phyloP scores from a whole-genome alignment of 495 filamentous ascomycete genomes.

The Penicillium robsamsonii region DNA sequence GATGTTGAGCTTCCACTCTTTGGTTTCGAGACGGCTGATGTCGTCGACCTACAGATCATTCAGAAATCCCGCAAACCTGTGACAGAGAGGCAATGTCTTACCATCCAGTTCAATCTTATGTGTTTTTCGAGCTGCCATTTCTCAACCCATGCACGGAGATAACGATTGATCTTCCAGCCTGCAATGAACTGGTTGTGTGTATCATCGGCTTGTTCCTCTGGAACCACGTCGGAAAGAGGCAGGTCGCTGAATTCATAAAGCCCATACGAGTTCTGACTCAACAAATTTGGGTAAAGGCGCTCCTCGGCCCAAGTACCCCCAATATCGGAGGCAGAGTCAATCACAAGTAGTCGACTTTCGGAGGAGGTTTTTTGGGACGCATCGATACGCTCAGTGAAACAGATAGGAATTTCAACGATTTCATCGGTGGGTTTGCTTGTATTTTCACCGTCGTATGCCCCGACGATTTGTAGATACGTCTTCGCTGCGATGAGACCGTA shows the following conservation, averaged over 20 bases:
- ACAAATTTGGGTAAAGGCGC: constrained; percentile 54
- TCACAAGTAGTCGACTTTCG: constrained; percentile 31
- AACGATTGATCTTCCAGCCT: constrained; percentile 59
- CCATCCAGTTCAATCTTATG: constrained; percentile 53
- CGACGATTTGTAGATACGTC: constrained; percentile 52
- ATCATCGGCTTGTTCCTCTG: constrained; percentile 37
- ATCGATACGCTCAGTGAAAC: constrained; percentile 6
- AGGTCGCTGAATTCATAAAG: constrained; percentile 54
- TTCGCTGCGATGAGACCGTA: constrained; percentile 58
- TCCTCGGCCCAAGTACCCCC: constrained; percentile 65
- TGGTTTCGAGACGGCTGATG: constrained; percentile 25
- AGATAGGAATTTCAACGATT: constrained; percentile 2
- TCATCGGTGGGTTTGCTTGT: not conserved
- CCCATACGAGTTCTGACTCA: constrained; percentile 36
- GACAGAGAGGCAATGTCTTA: constrained; percentile 22
- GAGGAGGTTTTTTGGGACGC: constrained; percentile 22
- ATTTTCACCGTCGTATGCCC: constrained; percentile 12
- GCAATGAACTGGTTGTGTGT: constrained; percentile 56
- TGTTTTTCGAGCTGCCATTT: constrained; percentile 54
- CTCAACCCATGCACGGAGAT: constrained; percentile 57
- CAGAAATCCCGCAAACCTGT: not conserved
- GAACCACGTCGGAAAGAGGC: constrained; percentile 48
- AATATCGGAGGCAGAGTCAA: constrained; percentile 50
- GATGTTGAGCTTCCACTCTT: constrained; percentile 29
- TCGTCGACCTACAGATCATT: constrained; percentile 21